phyloP scores from a whole-genome alignment of 305 asterid species.

The Salvia sclarea region DNA sequence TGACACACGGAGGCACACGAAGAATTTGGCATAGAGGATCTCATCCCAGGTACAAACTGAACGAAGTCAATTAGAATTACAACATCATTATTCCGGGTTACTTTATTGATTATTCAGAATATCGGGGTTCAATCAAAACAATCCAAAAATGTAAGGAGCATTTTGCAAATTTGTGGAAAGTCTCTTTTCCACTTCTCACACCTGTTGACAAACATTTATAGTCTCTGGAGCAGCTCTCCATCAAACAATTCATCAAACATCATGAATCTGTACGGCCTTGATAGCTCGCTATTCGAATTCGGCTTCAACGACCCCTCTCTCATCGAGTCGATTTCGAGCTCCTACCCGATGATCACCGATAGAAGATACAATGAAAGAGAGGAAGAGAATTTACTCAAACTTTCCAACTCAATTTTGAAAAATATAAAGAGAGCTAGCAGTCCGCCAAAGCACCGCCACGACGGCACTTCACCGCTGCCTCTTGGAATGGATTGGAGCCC shows the following conservation, averaged over 20 bases:
- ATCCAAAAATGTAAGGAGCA: background rate
- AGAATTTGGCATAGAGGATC: no score
- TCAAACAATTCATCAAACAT: conserved; percentile 24
- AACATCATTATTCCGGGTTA: background rate
- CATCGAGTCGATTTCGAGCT: conserved; percentile 39
- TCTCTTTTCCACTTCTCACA: background rate
- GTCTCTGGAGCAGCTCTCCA: background rate
- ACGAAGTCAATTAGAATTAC: no score
- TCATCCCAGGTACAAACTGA: no score
- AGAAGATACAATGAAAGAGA: conserved; percentile 28
- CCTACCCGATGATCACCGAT: conserved; percentile 30
- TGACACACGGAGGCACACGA: no score
- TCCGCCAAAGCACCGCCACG: conserved; percentile 66
- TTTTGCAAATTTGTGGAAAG: conserved; percentile 14
- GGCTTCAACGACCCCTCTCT: conserved; percentile 45
- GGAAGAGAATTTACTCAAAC: conserved; percentile 36
- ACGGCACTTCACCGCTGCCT: conserved; percentile 80
- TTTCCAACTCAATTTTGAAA: conserved; percentile 37
- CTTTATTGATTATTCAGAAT: background rate
- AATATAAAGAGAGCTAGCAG: conserved; percentile 30
- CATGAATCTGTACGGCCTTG: conserved; percentile 52
- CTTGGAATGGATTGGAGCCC: conserved; percentile 92
- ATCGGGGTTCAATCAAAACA: background rate
- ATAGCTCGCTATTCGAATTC: conserved; percentile 48
- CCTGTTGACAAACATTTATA: background rate